Evolutionary conservation across 2,329 filamentous ascomycete genomes (phyloP).

Genomic region (Scleromitrula shiraiana): DNA sequence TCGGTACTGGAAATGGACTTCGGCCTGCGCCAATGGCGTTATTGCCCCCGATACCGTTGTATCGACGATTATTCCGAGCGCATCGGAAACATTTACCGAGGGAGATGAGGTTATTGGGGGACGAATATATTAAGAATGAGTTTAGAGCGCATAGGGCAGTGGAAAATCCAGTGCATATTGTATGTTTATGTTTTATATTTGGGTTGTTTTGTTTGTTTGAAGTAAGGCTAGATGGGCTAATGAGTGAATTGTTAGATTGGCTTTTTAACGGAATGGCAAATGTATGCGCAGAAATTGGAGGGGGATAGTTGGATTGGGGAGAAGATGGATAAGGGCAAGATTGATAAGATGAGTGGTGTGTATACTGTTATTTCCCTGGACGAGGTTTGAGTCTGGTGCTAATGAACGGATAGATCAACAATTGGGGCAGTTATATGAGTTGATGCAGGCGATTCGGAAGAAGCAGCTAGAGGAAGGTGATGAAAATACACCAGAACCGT

Average conservation of each 20-base stretch:
- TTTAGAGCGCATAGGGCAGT: slow-evolving; percentile 76
- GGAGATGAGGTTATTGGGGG: slow-evolving; percentile 75
- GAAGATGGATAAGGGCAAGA: slow-evolving; percentile 72
- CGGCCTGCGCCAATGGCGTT: slow-evolving; percentile 25
- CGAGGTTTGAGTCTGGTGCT: background rate
- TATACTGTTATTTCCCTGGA: slow-evolving; percentile 13
- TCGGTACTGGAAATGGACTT: slow-evolving; percentile 18
- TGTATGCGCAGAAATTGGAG: slow-evolving; percentile 87
- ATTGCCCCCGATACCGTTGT: slow-evolving; percentile 59
- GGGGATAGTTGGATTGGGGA: slow-evolving; percentile 79
- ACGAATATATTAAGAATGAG: slow-evolving; percentile 88
- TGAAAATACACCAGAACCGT: background rate
- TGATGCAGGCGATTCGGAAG: slow-evolving; percentile 73
- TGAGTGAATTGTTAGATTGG: slow-evolving; percentile 58
- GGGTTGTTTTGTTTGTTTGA: background rate
- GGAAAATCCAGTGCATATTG: slow-evolving; percentile 88
- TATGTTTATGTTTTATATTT: slow-evolving; percentile 37
- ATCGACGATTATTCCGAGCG: slow-evolving; percentile 76
- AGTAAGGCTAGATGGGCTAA: background rate
- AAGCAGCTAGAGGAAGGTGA: slow-evolving; percentile 11
- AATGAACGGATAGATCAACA: slow-evolving; percentile 63
- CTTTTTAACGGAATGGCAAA: slow-evolving; percentile 93
- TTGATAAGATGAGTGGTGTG: slow-evolving; percentile 91
- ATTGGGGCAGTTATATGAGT: slow-evolving; percentile 83
- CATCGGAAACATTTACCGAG: slow-evolving; percentile 70